Base-by-base conservation (phyloP, 495 filamentous ascomycete species). In the Letharia columbiana region DNA sequence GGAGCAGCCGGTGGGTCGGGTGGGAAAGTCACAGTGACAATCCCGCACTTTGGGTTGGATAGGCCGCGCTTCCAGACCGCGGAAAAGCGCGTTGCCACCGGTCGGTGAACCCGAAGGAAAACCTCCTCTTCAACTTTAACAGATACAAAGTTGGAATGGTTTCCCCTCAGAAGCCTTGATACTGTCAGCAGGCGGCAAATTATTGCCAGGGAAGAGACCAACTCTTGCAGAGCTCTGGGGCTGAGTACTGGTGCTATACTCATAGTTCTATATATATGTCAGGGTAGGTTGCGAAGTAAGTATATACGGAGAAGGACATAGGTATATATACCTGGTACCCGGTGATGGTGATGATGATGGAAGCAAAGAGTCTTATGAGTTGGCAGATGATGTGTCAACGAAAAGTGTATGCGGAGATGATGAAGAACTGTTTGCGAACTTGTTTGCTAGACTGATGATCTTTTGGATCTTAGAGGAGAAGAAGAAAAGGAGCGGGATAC, bases 11-110 rank as follows among this genome's bases (percentile, higher is more conserved):
- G 49, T 54, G 49, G 49, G 3, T 52, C 49, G 0, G 23, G 8
- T 3, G 49, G 49, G 23, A 54, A 31, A 12, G 28, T 31, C 5
- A 31, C 49, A 12, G 49, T 54, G 9, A 54, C 23, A 0, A 31
- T 23, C 9, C 0, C 4, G 28, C 49, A 15, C 0, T 11, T 31
- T 1, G 11, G 9, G 1, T 54, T 6, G 0, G 0, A 0, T 9
- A 54, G 6, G 0, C 0, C 49, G 10, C 23, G 7, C 1, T 31
- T 54, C 49, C 49, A 54, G 10, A 31, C 49, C 9, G 23, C 0
- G 4, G 49, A 54, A 33, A 54, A 54, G 23, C 49, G 49, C n/a
- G 0, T 31, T 28, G 49, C 49, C n/a, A 54, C 23, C 1, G 49
- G 49, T 15, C 23, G 31, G 49, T 28, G 49, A 23, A 54, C 11